Evolutionary conservation across 2,329 filamentous ascomycete species (phyloP), one percentile per base, ranked within the genome.

Genomic region (Chaetothyriales sp.): DNA sequence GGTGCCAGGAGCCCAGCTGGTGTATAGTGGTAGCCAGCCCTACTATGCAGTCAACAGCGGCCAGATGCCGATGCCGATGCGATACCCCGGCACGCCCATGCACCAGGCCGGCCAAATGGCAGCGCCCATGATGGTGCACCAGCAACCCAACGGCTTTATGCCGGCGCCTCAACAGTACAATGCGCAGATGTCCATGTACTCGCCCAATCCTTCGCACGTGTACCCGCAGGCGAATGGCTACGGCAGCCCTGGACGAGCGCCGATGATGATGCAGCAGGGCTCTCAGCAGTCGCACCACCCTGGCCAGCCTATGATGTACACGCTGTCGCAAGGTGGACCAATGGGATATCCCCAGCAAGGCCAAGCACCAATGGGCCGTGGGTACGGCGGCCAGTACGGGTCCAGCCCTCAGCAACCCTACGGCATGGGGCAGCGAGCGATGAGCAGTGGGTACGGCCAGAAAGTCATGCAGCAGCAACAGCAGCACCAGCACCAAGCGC

Each of bases 231-330:
- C 74, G 61, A 69, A 63, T 46, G 67, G 67, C 18, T 95, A 86
- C 63, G 86, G 88, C n/a, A 95, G 90, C 65, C 90, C 90, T 1
- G 82, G 87, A 52, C 80, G 89, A 47, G 87, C 92, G 10, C 83
- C 87, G 1, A 88, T 94, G 82, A 97, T 97, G 90, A 86, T 83
- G 62, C 89, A 89, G 59, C 88, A 95, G 70, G 87, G 87, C 51
- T 95, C 89, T 25, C 90, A 95, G 63, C 89, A 94, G 66, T 89
- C 89, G 43, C 88, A 94, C 65, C 74, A 82, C 62, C 83, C 83
- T 44, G 82, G 75, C 50, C 83, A 83, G 64, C 86, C 84, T 63
- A 60, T 61, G 58, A 61, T 62, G 57, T 62, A 55, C 47, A 54
- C 56, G 47, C 50, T 54, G 15, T 55, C 54, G 62, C 85, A 88